These are phyloP conservation scores for Mikania micrantha DNA, from an alignment of 129 eudicot genomes.

Conservation along the genomic window DNA sequence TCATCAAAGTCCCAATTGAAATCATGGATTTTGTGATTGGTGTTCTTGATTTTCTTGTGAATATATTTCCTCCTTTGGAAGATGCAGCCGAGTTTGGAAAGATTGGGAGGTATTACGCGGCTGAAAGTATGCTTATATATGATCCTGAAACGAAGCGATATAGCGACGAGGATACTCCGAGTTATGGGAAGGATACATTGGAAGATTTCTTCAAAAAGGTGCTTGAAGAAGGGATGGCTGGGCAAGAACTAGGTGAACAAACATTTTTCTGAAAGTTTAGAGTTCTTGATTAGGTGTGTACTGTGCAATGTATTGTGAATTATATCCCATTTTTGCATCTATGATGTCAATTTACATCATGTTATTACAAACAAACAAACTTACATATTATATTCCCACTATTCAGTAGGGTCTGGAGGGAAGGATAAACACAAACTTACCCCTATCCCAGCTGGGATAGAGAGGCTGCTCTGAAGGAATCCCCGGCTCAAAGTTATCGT, in stretches of 20 bases:
- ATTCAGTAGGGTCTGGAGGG: no score
- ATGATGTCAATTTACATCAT: background rate
- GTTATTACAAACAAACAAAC: no score
- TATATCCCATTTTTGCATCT: conserved; percentile 28
- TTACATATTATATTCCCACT: no score
- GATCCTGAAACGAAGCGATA: conserved; percentile 79
- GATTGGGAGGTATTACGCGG: conserved; percentile 95
- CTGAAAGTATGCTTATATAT: conserved; percentile 86
- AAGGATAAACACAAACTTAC: no score
- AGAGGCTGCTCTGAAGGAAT: no score
- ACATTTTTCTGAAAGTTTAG: conserved; percentile 35
- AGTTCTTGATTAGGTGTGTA: conserved; percentile 13
- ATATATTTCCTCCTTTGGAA: conserved; percentile 71
- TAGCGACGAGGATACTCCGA: conserved; percentile 73
- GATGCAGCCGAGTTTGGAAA: conserved; percentile 95
- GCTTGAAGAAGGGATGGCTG: conserved; percentile 85
- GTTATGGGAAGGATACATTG: conserved; percentile 87
- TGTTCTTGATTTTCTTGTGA: conserved; percentile 85
- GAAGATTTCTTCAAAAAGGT: conserved; percentile 84
- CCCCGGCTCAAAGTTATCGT: no score
- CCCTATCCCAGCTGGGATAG: no score
- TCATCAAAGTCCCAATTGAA: conserved; percentile 81
- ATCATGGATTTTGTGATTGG: conserved; percentile 90
- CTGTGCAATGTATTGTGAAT: conserved; percentile 13
- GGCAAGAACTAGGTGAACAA: conserved; percentile 93